Evolutionary conservation across 805 yeast species (phyloP).

Genomic region (Kregervanrija pseudodelftensis): DNA sequence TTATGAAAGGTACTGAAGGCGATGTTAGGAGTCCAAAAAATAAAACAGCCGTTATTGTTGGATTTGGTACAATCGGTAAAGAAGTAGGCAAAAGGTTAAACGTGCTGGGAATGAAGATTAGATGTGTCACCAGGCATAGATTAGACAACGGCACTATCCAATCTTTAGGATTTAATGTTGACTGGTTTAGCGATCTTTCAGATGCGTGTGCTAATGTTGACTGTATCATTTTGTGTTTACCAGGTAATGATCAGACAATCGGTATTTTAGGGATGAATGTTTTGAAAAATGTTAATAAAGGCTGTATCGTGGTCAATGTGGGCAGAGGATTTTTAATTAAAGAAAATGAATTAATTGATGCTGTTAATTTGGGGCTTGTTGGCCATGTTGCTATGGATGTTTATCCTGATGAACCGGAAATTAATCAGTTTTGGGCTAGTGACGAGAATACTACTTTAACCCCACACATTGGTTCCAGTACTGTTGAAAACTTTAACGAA

Average conservation of each 20-base stretch:
- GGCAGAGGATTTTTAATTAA: slow-evolving; percentile 70
- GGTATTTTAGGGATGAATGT: slow-evolving; percentile 45
- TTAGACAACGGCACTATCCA: slow-evolving; percentile 31
- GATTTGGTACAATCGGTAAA: slow-evolving; percentile 72
- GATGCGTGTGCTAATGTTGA: slow-evolving; percentile 33
- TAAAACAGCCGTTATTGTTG: slow-evolving; percentile 56
- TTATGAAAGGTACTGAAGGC: slow-evolving; percentile 5
- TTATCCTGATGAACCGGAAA: slow-evolving; percentile 53
- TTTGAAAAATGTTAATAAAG: slow-evolving; percentile 40
- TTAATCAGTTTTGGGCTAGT: slow-evolving; percentile 17
- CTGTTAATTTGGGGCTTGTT: slow-evolving; percentile 52
- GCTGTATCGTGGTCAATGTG: slow-evolving; percentile 61
- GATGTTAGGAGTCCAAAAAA: slow-evolving; percentile 21
- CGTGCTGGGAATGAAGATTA: slow-evolving; percentile 57
- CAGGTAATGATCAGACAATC: slow-evolving; percentile 52
- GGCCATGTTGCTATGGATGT: slow-evolving; percentile 70
- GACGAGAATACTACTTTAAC: slow-evolving; percentile 52
- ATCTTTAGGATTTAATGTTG: slow-evolving; percentile 37
- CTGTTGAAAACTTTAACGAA: slow-evolving; percentile 44
- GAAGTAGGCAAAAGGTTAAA: slow-evolving; percentile 50
- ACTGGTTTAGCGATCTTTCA: slow-evolving; percentile 39
- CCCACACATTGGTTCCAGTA: slow-evolving; percentile 71
- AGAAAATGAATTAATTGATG: slow-evolving; percentile 57
- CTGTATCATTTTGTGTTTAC: slow-evolving; percentile 59
- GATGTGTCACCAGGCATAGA: slow-evolving; percentile 50